phyloP scores from a whole-genome alignment of 495 filamentous ascomycete genomes.

The Thozetella sp. region DNA sequence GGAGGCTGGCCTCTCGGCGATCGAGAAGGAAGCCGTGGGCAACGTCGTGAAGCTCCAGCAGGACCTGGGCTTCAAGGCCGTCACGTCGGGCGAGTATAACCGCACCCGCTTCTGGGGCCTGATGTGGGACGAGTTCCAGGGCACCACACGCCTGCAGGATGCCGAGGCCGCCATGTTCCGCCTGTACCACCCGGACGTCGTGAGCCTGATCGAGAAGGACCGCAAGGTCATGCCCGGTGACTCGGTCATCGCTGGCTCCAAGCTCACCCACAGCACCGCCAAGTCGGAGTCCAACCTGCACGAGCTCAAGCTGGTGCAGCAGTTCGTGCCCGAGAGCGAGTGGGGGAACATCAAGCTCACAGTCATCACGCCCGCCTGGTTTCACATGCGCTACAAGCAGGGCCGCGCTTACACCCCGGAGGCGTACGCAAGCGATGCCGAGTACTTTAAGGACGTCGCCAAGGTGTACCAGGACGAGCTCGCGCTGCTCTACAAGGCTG shows the following conservation, averaged over 20 bases:
- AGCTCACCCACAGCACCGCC: slow-evolving; percentile 67
- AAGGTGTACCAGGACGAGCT: slow-evolving; percentile 69
- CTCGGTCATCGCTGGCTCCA: slow-evolving; percentile 71
- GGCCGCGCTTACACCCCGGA: slow-evolving; percentile 67
- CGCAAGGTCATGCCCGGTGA: slow-evolving; percentile 74
- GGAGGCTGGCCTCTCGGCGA: slow-evolving; percentile 47
- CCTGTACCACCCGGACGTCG: slow-evolving; percentile 77
- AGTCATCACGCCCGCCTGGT: slow-evolving; percentile 70
- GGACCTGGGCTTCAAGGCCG: slow-evolving; percentile 65
- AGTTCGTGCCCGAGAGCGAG: slow-evolving; percentile 56
- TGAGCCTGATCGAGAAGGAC: slow-evolving; percentile 60
- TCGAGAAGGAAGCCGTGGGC: slow-evolving; percentile 68
- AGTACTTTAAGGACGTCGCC: slow-evolving; percentile 76
- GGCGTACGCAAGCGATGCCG: slow-evolving; percentile 65
- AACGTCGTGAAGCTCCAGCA: slow-evolving; percentile 67
- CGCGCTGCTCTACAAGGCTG: slow-evolving; percentile 67
- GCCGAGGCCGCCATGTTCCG: slow-evolving; percentile 73
- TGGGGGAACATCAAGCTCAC: slow-evolving; percentile 72
- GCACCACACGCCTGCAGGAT: slow-evolving; percentile 62
- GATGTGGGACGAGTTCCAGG: slow-evolving; percentile 76
- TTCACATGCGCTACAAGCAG: slow-evolving; percentile 73
- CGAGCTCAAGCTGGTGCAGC: slow-evolving; percentile 68
- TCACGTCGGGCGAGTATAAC: slow-evolving; percentile 79
- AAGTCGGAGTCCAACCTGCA: slow-evolving; percentile 69
- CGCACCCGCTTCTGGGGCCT: slow-evolving; percentile 66